phyloP scores from a whole-genome alignment of 805 yeast genomes.

The Lipomyces chichibuensis region DNA sequence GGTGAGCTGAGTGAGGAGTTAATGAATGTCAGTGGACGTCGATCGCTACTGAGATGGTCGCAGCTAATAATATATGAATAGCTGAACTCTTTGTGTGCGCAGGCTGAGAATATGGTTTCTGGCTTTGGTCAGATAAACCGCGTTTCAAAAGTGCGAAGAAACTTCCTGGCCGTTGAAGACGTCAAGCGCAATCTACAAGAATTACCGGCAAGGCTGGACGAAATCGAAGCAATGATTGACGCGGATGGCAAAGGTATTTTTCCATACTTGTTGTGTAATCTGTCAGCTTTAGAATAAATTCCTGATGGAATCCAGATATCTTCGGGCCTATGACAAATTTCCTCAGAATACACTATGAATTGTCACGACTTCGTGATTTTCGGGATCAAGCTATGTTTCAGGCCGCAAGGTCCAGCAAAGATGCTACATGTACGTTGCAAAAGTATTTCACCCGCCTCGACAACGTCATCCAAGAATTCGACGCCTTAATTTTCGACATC shows the following conservation, averaged over 20 bases:
- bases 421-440: constrained; percentile 59
- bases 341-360: constrained; percentile 66
- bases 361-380: constrained; percentile 74
- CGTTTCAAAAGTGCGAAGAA: constrained; percentile 64
- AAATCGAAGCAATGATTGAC: constrained; percentile 59
- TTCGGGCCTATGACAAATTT: constrained; percentile 53
- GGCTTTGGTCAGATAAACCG: constrained; percentile 67
- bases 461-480: constrained; percentile 60
- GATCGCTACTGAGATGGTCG: neutral
- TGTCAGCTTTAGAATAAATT: neutral
- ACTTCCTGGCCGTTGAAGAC: constrained; percentile 67
- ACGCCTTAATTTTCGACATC: constrained; percentile 61
- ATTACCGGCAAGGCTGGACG: constrained; percentile 55
- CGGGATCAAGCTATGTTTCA: constrained; percentile 70
- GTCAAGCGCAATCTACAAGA: constrained; percentile 65
- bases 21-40: constrained; percentile 37
- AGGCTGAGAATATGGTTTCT: constrained; percentile 49
- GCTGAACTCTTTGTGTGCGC: constrained; percentile 26
- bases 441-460: constrained; percentile 58
- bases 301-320: constrained; percentile 12
- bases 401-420: constrained; percentile 55
- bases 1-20: constrained; percentile 53
- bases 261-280: neutral
- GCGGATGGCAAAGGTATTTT: constrained; percentile 42
- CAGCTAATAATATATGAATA: neutral